A percentile compares a stretch with the other conserved stretches of the same genome.
These are phyloP conservation scores for Phanerodontia chrysosporium DNA, from an alignment of 768 basidiomycete species.

Conservation along the genomic window DNA sequence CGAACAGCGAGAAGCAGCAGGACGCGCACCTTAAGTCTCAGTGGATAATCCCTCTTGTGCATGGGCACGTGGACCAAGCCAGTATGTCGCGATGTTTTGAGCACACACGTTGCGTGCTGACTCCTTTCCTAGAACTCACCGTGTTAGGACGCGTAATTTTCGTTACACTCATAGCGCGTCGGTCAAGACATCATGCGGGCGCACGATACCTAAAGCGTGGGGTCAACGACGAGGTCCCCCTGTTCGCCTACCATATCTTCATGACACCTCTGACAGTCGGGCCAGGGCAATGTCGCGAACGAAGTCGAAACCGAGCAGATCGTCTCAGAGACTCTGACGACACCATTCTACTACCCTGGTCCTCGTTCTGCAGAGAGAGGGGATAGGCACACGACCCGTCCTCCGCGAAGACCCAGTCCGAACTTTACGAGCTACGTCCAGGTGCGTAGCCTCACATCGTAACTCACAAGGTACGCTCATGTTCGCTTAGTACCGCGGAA, in stretches of 20 bases:
- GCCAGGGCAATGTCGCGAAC: constrained; percentile 93
- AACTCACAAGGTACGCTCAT: not conserved
- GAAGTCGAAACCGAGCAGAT: constrained; percentile 99
- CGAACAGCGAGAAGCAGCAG: constrained; percentile 28
- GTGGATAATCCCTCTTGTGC: constrained; percentile 90
- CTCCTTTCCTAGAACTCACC: constrained; percentile 66
- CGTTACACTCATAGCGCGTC: constrained; percentile 89
- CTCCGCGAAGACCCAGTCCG: constrained; percentile 60
- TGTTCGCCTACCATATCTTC: not conserved
- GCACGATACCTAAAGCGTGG: constrained; percentile 93
- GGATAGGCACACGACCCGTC: not conserved
- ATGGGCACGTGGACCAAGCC: constrained; percentile 97
- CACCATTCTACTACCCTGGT: constrained; percentile 79
- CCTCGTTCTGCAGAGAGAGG: not conserved
- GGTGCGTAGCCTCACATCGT: constrained; percentile 35
- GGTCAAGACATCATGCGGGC: constrained; percentile 94
- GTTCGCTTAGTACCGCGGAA: constrained; percentile 71
- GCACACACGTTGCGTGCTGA: not conserved
- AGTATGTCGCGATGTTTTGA: constrained; percentile 51
- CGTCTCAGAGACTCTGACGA: constrained; percentile 84
- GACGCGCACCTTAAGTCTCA: constrained; percentile 45
- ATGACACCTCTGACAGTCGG: not conserved
- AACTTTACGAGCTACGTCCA: constrained; percentile 96
- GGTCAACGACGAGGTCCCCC: constrained; percentile 79
- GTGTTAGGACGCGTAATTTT: constrained; percentile 88